Percentiles rank a stretch among this genome's conserved stretches.
phyloP scores from a whole-genome alignment of 192 early-diverging fungal species.

The Coemansia sp. region DNA sequence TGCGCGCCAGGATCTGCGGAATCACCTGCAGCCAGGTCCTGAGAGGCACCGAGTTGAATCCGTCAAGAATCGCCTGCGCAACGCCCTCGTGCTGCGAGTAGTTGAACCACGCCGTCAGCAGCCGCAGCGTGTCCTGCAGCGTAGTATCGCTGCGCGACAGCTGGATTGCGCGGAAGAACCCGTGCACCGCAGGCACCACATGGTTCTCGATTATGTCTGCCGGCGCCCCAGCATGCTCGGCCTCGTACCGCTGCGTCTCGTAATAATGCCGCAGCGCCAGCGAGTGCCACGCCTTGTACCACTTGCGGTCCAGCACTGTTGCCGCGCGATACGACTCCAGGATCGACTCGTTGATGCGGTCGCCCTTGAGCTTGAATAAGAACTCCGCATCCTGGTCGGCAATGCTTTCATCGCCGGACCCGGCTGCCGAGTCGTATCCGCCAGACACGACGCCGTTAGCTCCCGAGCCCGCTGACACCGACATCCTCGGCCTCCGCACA shows the following conservation, averaged over 20 bases:
- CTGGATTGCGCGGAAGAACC: slow-evolving; percentile 93
- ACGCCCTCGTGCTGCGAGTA: slow-evolving; percentile 90
- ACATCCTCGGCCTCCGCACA: slow-evolving; percentile 7
- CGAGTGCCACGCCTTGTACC: slow-evolving; percentile 99
- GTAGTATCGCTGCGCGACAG: slow-evolving; percentile 83
- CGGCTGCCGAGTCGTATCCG: neutral
- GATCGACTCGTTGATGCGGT: slow-evolving; percentile 60
- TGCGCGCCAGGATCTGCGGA: slow-evolving; percentile 95
- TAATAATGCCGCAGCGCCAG: slow-evolving; percentile 90
- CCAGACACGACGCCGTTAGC: neutral
- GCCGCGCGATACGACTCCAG: slow-evolving; percentile 83
- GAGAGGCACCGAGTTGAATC: slow-evolving; percentile 82
- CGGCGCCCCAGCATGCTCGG: slow-evolving; percentile 61
- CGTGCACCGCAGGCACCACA: slow-evolving; percentile 84
- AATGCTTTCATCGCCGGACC: slow-evolving; percentile 8
- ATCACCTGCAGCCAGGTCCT: slow-evolving; percentile 99
- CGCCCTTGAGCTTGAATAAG: slow-evolving; percentile 33
- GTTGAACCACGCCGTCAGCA: slow-evolving; percentile 96
- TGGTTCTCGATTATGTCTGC: slow-evolving; percentile 63
- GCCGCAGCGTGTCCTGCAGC: slow-evolving; percentile 92
- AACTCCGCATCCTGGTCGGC: slow-evolving; percentile 20
- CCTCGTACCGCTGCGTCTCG: slow-evolving; percentile 80
- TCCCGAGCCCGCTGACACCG: slow-evolving; percentile 7
- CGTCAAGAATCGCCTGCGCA: slow-evolving; percentile 81
- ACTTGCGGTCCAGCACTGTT: slow-evolving; percentile 86